Evolutionary conservation across 2,329 filamentous ascomycete species (phyloP), one percentile per base, ranked within the genome.

Genomic region (Kalaharituber pfeilii): DNA sequence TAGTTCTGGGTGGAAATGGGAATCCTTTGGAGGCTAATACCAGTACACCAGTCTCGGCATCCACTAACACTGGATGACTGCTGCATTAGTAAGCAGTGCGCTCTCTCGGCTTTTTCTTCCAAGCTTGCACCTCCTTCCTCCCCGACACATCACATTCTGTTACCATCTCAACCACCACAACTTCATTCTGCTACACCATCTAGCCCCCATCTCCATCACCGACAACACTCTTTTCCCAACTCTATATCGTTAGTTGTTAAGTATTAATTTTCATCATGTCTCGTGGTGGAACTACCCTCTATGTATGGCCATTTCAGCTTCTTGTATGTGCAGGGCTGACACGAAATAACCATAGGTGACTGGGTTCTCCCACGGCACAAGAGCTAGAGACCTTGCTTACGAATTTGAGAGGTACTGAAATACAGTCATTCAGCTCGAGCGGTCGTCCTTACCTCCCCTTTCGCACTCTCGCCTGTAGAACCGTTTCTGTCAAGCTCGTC

Each of bases 351-450:
- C 42, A 22, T 28, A 50, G 47, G 47, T 50, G 53, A 62, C 62
- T 49, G 91, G 91, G 78, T 98, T 98, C 73, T 93, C 89, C 79
- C 89, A 94, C 73, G 91, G 91, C 72, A 98, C 91, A 71, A 88
- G 91, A 76, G 91, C 91, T 70, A 88, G 91, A 80, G 91, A 98
- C 76, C 86, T 98, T 71, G 91, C 62, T 58, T 64, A 64, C 62
- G 62, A 64, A 57, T 64, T 64, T 62, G 62, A 64, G 62, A 64
- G 62, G 62, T 64, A 64, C 62, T 60, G 53, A 63, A 62, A 56
- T 55, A 57, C 59, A 59, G 44, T 56, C 51, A 60, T 61, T 57
- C 60, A 58, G 55, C 56, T 55, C 57, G 53, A 53, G 51, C 56
- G 53, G 47, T 55, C 51, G 55, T 52, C 57, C 53, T 53, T 52